Conservation (phyloP, 495 filamentous ascomycete species). For the Mytilinidion resinicola region DNA sequence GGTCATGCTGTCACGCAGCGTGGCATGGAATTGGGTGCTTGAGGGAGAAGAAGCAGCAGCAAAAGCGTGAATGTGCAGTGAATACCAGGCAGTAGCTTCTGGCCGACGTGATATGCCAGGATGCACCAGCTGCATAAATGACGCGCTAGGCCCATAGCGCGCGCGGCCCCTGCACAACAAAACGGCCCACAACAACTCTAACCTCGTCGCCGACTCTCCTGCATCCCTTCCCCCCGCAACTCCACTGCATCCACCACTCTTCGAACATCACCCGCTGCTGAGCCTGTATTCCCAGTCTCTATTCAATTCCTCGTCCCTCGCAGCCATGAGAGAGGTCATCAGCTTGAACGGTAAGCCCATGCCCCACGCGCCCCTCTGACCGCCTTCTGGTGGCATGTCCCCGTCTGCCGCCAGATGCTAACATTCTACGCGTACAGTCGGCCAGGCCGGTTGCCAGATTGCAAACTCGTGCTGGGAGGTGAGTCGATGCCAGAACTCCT, state of each 20-base stretch:
- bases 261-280: not conserved
- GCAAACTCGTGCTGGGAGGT: constrained; percentile 99
- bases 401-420: constrained; percentile 17
- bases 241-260: not conserved
- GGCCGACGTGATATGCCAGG: too few species aligned
- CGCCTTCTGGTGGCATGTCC: constrained; percentile 19
- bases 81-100: constrained; percentile 10
- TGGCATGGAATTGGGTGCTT: not conserved
- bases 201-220: constrained; percentile 21
- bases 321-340: constrained; percentile 93
- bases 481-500: constrained; percentile 35
- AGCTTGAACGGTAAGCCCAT: constrained; percentile 86
- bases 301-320: not conserved
- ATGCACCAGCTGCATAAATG: constrained; percentile 23
- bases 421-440: constrained; percentile 59
- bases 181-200: constrained; percentile 25
- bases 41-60: too few species aligned
- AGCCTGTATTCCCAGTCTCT: constrained; percentile 13
- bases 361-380: constrained; percentile 31
- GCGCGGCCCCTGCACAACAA: constrained; percentile 24
- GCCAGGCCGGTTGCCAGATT: constrained; percentile 99
- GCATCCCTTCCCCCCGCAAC: constrained; percentile 28
- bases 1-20: constrained; percentile 9
- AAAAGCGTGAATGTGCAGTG: too few species aligned
- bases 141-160: constrained; percentile 23